Evolutionary conservation across 2,329 filamentous ascomycete genomes (phyloP).

Genomic region (Domatiomyces catenatus): DNA sequence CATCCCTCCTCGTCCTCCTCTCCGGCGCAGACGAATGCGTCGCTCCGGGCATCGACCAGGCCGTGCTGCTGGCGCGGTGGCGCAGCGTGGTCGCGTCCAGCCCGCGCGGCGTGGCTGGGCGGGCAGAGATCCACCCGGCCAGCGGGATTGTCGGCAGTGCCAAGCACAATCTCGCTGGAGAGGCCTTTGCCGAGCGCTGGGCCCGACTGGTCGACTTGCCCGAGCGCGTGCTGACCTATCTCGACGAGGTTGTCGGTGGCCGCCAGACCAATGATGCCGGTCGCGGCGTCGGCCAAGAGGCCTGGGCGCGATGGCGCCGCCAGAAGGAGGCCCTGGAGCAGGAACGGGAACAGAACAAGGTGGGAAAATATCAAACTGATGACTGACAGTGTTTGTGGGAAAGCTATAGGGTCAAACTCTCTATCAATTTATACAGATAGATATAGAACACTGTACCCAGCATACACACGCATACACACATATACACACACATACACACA

Average conservation of each 20-base stretch:
- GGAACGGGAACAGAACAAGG: no score
- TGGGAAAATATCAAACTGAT: no score
- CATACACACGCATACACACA: no score
- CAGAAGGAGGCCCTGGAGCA: not conserved
- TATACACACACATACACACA: no score
- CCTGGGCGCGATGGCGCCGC: not conserved
- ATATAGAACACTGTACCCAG: no score
- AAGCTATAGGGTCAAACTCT: no score
- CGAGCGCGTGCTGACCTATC: conserved; percentile 11
- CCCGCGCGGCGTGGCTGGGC: not conserved
- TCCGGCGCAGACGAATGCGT: conserved; percentile 11
- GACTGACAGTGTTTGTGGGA: no score
- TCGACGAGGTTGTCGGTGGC: conserved; percentile 11
- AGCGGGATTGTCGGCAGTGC: conserved; percentile 10
- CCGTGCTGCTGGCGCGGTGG: conserved; percentile 9
- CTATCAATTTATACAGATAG: no score
- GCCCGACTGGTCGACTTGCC: conserved; percentile 13
- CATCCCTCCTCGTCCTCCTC: conserved; percentile 10
- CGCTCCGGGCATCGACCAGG: conserved; percentile 6
- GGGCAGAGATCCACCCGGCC: conserved; percentile 2
- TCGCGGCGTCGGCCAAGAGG: not conserved
- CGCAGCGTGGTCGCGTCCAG: conserved; percentile 5
- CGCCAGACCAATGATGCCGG: not conserved
- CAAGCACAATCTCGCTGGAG: conserved; percentile 12
- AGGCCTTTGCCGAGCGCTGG: conserved; percentile 5